phyloP scores from a whole-genome alignment of 768 basidiomycete species.

The Hypsizygus marmoreus region DNA sequence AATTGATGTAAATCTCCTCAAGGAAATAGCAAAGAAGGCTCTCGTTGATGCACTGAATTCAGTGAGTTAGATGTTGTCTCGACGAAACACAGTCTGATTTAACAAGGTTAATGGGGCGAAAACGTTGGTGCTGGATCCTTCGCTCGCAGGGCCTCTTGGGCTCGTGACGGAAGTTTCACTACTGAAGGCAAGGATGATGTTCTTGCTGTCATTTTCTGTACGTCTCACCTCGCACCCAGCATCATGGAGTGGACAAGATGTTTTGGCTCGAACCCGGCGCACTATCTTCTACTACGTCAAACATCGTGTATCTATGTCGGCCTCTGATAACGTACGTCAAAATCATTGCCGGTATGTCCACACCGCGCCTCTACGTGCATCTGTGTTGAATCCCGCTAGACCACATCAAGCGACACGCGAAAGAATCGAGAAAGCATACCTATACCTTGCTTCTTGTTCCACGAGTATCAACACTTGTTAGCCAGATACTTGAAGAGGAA shows the following conservation, averaged over 20 bases:
- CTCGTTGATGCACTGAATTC: constrained; percentile 86
- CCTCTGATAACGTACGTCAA: constrained; percentile 84
- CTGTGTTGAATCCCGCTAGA: constrained; percentile 53
- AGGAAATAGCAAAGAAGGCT: constrained; percentile 78
- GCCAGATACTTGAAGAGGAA: constrained; percentile 88
- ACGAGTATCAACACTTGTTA: constrained; percentile 81
- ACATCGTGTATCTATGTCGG: constrained; percentile 91
- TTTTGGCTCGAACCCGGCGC: constrained; percentile 97
- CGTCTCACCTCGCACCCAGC: constrained; percentile 46
- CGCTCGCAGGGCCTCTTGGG: constrained; percentile 88
- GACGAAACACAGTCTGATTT: background rate
- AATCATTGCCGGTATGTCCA: constrained; percentile 82
- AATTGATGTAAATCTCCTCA: constrained; percentile 66
- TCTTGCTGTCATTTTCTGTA: background rate
- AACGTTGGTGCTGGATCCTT: constrained; percentile 91
- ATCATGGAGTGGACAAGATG: constrained; percentile 99
- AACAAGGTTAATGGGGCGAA: constrained; percentile 87
- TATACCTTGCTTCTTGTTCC: constrained; percentile 91
- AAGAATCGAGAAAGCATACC: constrained; percentile 72
- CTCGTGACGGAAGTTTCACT: constrained; percentile 93
- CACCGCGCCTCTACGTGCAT: constrained; percentile 13
- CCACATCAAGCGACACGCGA: constrained; percentile 83
- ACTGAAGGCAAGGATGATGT: constrained; percentile 65
- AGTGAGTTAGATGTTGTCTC: constrained; percentile 37
- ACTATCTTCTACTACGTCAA: constrained; percentile 78